Evolutionary conservation across 139 green algal genomes (phyloP).

Genomic region (Tetradesmus lagerheimii): DNA sequence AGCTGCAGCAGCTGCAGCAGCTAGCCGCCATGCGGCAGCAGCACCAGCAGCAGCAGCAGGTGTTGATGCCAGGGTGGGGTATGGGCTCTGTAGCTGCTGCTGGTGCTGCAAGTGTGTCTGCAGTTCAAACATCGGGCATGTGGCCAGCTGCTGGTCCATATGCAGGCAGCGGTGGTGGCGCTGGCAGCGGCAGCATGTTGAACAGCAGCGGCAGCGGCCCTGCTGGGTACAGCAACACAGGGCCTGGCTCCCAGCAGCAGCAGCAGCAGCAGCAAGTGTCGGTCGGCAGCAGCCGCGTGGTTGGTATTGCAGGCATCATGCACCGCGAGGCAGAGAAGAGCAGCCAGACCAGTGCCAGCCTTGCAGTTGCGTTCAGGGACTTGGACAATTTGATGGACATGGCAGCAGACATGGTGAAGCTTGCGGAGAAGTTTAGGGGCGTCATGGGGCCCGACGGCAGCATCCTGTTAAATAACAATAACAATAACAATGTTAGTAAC

Average conservation of each 20-base stretch:
- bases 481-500: not conserved
- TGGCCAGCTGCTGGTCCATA: not conserved
- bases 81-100: conserved; percentile 11
- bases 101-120: not conserved
- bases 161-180: too few species aligned
- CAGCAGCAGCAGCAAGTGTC: not conserved
- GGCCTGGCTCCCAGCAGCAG: not conserved
- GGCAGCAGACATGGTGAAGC: conserved; percentile 85
- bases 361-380: conserved; percentile 79
- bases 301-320: conserved; percentile 64
- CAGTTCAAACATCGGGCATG: not conserved
- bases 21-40: not conserved
- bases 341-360: conserved; percentile 38
- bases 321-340: conserved; percentile 54
- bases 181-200: not conserved
- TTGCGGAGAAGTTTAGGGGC: conserved; percentile 80
- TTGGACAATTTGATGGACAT: conserved; percentile 83
- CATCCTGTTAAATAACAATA: conserved; percentile 3
- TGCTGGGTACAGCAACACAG: not conserved
- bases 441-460: conserved; percentile 35
- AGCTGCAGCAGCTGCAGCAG: conserved; percentile 17
- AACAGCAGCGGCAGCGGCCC: conserved; percentile 7
- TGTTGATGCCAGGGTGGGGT: conserved; percentile 1
- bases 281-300: conserved; percentile 18
- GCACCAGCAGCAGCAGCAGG: conserved; percentile 28